Base-by-base conservation (phyloP, 2,329 filamentous ascomycete genomes). In the Alternaria panax region DNA sequence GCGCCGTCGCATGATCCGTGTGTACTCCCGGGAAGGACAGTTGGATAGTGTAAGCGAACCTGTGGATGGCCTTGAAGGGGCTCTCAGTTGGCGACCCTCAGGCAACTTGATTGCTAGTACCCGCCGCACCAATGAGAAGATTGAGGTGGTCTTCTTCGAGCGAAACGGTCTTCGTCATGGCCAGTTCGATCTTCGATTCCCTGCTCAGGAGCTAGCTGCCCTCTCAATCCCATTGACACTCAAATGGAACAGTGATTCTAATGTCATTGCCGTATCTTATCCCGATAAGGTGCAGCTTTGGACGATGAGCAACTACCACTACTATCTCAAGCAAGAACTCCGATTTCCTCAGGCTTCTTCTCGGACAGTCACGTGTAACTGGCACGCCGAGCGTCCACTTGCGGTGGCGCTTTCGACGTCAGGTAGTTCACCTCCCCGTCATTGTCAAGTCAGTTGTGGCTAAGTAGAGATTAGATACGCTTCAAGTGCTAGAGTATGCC, bases 291-390 rank as follows among this genome's bases (percentile, higher is more conserved):
- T 95, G n/a, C 95, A 99, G 74, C 82, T 99, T 1, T 99, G 95
- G 95, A 97, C 93, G 0, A 97, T 90, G 85, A 91, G 92, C 20
- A 99, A 99, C 76, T 99, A 99, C 69, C 92, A 98, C 75, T 99
- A 95, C 87, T 98, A 98, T 76, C 83, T 99, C 16, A 99, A 99
- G 80, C 93, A 97, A 75, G 93, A 97, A 74, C 83, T 97, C 7
- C 50, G 53, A 2, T 73, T 75, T 27, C 72, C 73, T 4, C 70
- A 72, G 28, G 36, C 51, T 51, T 54, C 57, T 18, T 25, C 57
- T 7, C 55, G 38, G 16, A 68, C 58, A 20, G 67, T 65, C 28
- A 56, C 57, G 46, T 74, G 61, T 57, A 73, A 62, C 27, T 99
- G 95, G 95, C 92, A 99, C 76, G 87, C 92, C 1, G 95, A 98